A percentile compares a stretch with the other conserved stretches of the same genome.
Conservation (phyloP, 2,329 filamentous ascomycete species). For the Pseudogymnoascus sp. region DNA sequence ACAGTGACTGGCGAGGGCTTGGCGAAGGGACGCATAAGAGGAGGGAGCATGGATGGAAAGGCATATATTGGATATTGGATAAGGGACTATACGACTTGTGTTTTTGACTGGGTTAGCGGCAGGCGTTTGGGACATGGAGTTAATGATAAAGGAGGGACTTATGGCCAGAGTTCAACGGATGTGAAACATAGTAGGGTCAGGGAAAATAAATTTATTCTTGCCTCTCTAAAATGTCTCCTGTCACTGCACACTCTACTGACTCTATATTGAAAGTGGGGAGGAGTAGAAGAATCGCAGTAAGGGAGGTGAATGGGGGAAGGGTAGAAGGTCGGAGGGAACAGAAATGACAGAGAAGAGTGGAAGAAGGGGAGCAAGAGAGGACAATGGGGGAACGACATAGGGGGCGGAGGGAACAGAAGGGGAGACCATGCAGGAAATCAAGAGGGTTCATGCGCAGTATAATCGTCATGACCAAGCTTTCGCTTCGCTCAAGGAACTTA, state of each 20-base stretch:
- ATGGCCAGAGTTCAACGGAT: background rate
- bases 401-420: too few species aligned
- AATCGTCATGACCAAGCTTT: too few species aligned
- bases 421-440: too few species aligned
- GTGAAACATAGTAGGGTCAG: background rate
- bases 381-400: too few species aligned
- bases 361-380: too few species aligned
- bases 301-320: background rate
- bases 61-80: background rate
- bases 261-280: background rate
- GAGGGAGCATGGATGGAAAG: background rate
- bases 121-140: background rate
- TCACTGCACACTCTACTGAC: background rate
- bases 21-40: background rate
- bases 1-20: background rate
- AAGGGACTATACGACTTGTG: background rate
- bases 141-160: background rate
- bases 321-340: background rate
- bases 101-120: slow-evolving; percentile 2
- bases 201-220: background rate
- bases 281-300: background rate
- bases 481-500: too few species aligned
- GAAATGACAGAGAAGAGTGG: background rate
- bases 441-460: too few species aligned
- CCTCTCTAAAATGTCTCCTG: background rate